Base-by-base conservation (phyloP, 2,329 filamentous ascomycete genomes). In the Pleoardoris graminearum region DNA sequence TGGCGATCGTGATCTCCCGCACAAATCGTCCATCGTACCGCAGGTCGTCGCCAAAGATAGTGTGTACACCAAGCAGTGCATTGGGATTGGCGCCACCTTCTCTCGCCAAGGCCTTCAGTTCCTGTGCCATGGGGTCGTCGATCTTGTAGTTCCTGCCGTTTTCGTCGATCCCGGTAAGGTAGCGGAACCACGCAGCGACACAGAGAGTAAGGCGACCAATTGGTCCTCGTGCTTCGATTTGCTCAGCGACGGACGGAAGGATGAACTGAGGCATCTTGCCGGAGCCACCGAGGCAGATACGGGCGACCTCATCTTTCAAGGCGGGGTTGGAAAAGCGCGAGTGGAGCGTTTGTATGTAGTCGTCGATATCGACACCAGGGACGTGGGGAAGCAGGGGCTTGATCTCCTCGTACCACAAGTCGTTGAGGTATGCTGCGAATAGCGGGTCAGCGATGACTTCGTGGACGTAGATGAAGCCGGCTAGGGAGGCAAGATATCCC, bases 261-360 rank as follows among this genome's bases (percentile, higher is more conserved):
- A 67, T 67, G 59, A 67, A 67, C 42, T 67, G 63, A 1, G 64
- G 64, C 32, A 67, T 59, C 57, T 67, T 67, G 57, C 64, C 64
- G 6, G 61, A 65, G 12, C 64, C 64, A n/a, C 64, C 64, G 7
- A 67, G 62, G 57, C 64, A 67, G 38, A 67, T 66, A 46, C 64
- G 64, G 22, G 64, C 59, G 35, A 67, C 59, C 53, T 67, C 64
- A 35, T 67, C 64, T 51, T 65, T 67, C 36, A 67, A 58, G 0
- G 64, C 59, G 12, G 64, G 59, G 57, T 67, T 67, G 55, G 60
- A 63, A 57, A 67, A 67, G 23, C 64, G 64, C 21, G 50, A 54
- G 3, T 65, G 54, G 10, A 67, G 58, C 17, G 64, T 66, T 38
- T 62, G 54, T 54, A 61, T 62, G 59, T 67, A 67, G 19, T 66